Evolutionary conservation across 306 rosid genomes (phyloP), one percentile per base, ranked within the genome.

Genomic region (Lathyrus aphaca): DNA sequence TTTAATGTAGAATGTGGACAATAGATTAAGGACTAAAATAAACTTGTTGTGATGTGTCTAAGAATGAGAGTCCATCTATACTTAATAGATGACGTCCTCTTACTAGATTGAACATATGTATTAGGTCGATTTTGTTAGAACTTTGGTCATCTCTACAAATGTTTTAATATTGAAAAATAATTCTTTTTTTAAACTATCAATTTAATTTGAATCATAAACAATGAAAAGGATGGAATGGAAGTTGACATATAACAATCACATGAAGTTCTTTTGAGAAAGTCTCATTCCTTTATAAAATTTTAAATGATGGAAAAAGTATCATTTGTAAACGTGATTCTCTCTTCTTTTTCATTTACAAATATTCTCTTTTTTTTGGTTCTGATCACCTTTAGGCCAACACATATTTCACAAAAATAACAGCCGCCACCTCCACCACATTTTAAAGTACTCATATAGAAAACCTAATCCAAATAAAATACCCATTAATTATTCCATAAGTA

Each of bases 341-440:
- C 48, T 65, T 71, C 73, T 71, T 68, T 46, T 58, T 70, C 45
- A 37, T 58, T 43, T 58, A 48, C 14, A 61, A 57, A 72, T 78
- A 72, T 72, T 78, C 78, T 78, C 70, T 59, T 18, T 30, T 46
- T 66, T 65, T 65, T 35, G 70, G 12, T 67, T 63, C 60, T 62
- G n/a, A n/a, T n/a, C 35, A 69, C 69, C 76, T 73, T 73, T 64
- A 51, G 57, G 53, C 23, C 64, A 64, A 49, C 74, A 73, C 70
- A 69, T 30, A 10, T 10, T 39, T 35, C 57, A 68, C 43, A 73
- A 69, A 72, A 63, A 53, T 38, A 64, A 68, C 66, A 77, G 85
- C 82, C 80, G 82, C 80, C 85, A 74, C 59, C 80, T n/a, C 82
- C 82, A 82, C 77, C 82, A 82, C 72, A 74, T 63, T 51, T 74